Conservation (phyloP, 1,139 yeast species). For the Pichia sp. region DNA sequence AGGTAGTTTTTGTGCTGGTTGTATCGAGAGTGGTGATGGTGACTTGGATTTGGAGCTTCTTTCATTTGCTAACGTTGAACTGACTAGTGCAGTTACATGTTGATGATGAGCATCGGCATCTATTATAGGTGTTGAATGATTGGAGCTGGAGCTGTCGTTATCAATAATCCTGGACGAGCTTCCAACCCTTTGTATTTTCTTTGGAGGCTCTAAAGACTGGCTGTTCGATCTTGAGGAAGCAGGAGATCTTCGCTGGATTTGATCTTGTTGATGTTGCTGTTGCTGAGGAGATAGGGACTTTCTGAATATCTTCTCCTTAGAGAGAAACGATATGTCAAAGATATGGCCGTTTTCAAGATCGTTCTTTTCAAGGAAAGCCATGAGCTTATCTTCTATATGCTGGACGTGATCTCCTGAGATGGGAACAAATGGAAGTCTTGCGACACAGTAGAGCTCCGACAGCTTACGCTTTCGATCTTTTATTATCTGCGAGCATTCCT, state of each 20-base stretch:
- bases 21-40: constrained; percentile 3
- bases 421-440: constrained; percentile 41
- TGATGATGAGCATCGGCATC: neutral
- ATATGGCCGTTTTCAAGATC: constrained; percentile 40
- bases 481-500: constrained; percentile 35
- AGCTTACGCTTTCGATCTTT: constrained; percentile 46
- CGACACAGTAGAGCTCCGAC: constrained; percentile 51
- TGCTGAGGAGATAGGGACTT: constrained; percentile 25
- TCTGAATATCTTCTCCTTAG: constrained; percentile 30
- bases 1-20: neutral
- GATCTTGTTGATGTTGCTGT: constrained; percentile 20
- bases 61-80: neutral
- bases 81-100: neutral
- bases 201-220: constrained; percentile 8
- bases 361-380: constrained; percentile 41
- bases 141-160: neutral
- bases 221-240: constrained; percentile 7
- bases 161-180: neutral
- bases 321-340: constrained; percentile 32
- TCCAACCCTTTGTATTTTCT: constrained; percentile 6
- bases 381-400: constrained; percentile 37
- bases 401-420: constrained; percentile 35
- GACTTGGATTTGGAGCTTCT: neutral
- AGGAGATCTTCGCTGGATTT: constrained; percentile 20
- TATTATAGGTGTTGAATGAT: neutral